Conservation (phyloP, 2,329 filamentous ascomycete genomes). For the Zalaria sp. region DNA sequence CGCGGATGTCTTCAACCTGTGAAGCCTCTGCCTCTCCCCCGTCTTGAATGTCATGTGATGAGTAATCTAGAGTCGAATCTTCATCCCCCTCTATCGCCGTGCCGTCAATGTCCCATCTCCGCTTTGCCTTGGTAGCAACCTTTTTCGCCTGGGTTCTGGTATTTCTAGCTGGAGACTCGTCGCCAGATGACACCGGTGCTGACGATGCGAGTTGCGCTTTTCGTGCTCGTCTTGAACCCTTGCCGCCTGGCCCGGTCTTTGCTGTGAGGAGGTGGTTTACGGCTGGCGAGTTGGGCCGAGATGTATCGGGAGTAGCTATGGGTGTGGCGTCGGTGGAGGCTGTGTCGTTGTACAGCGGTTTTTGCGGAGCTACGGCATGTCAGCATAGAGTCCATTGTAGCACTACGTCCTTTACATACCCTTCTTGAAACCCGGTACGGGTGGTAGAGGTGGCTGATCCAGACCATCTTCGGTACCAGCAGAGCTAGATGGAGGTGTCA, state of each 20-base stretch:
- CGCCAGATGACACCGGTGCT: slow-evolving; percentile 63
- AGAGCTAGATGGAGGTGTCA: slow-evolving; percentile 38
- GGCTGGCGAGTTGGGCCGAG: slow-evolving; percentile 64
- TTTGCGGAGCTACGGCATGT: slow-evolving; percentile 11
- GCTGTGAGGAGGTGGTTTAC: slow-evolving; percentile 54
- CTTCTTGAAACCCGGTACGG: slow-evolving; percentile 37
- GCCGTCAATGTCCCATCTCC: slow-evolving; percentile 87
- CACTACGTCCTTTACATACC: slow-evolving; percentile 15
- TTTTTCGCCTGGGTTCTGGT: slow-evolving; percentile 31
- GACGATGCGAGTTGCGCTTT: slow-evolving; percentile 46
- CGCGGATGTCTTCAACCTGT: slow-evolving; percentile 59
- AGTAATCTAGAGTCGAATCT: slow-evolving; percentile 76
- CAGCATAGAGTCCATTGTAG: slow-evolving; percentile 3
- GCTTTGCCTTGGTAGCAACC: slow-evolving; percentile 61
- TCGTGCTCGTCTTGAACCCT: slow-evolving; percentile 68
- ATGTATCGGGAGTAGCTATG: slow-evolving; percentile 56
- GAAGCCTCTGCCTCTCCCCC: slow-evolving; percentile 44
- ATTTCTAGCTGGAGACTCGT: slow-evolving; percentile 49
- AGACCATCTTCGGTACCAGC: slow-evolving; percentile 32
- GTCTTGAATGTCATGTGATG: slow-evolving; percentile 39
- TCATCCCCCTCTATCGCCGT: slow-evolving; percentile 72
- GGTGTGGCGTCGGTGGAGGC: slow-evolving; percentile 57
- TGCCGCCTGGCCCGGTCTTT: slow-evolving; percentile 60
- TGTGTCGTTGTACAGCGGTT: slow-evolving; percentile 19
- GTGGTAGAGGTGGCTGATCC: slow-evolving; percentile 39